Evolutionary conservation across 2,329 filamentous ascomycete genomes (phyloP), one percentile per base, ranked within the genome.

Genomic region (Aspergillus sojae): DNA sequence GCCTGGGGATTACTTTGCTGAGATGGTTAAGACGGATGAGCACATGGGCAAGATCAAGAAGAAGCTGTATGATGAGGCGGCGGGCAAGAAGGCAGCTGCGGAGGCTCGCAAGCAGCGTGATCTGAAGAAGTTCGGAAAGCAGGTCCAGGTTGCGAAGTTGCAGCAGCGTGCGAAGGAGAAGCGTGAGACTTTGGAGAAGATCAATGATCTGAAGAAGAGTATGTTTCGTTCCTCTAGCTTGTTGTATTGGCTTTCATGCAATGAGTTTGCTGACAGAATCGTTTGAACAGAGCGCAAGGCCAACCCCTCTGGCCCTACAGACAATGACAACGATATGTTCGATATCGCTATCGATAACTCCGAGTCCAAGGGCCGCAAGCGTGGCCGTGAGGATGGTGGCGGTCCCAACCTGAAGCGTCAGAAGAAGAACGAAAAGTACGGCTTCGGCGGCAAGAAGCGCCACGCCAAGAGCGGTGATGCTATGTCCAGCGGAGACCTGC

Each of bases 91-190:
- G 84, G 94, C 95, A 0, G 87, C 93, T 32, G 89, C 91, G 28
- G 95, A 99, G 79, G 95, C 95, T 7, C 88, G 93, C 77, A 93
- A 93, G 81, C 90, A 94, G 82, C 86, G 95, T 67, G 95, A 99
- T 78, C 84, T 98, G 73, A 98, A 97, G 89, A 99, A 98, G 83
- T 99, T 98, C 77, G 95, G 95, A 77, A 99, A 99, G 84, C 92
- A 96, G 79, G 95, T 98, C 59, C 95, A 99, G 83, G 88, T 97
- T 64, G 94, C 94, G 64, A 97, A 97, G 84, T 82, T 96, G 78
- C 94, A 98, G 81, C 94, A 99, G 86, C 86, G 95, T 56, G 89
- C 92, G 57, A 96, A 96, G 85, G 90, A 89, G 75, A 97, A 97
- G 89, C 89, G 88, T 72, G 92, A 96, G 67, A 96, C 93, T 4